Evolutionary conservation across 345 rosid species (phyloP).

Genomic region (Bruguiera sexangula): DNA sequence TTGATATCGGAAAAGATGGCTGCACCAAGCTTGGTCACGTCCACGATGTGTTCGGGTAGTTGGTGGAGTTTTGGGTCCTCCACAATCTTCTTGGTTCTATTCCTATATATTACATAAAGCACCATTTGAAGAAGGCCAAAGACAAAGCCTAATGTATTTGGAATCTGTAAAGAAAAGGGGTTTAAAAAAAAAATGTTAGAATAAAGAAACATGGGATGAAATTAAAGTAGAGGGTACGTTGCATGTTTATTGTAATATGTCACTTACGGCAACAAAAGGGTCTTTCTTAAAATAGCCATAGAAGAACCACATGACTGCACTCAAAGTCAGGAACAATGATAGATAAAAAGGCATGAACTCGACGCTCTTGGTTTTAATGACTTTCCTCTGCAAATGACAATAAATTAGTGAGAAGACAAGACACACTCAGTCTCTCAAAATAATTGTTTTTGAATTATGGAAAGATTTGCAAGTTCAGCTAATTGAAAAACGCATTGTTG

Average conservation of each 20-base stretch:
- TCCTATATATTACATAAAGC: conserved; percentile 67
- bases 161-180: conserved; percentile 42
- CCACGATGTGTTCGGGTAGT: conserved; percentile 30
- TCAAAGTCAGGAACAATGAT: conserved; percentile 72
- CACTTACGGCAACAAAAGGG: conserved; percentile 64
- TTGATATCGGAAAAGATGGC: background rate
- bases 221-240: background rate
- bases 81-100: conserved; percentile 30
- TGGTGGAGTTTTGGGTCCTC: conserved; percentile 45
- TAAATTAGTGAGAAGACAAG: background rate
- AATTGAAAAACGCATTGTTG: background rate
- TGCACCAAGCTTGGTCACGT: conserved; percentile 7
- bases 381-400: conserved; percentile 59
- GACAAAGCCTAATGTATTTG: conserved; percentile 70
- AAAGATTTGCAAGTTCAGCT: background rate
- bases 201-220: background rate
- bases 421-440: too few species aligned
- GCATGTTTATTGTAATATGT: background rate
- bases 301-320: conserved; percentile 90
- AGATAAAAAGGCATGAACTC: conserved; percentile 79
- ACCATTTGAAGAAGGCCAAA: conserved; percentile 73
- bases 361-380: conserved; percentile 71
- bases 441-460: too few species aligned
- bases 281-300: conserved; percentile 69
- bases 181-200: background rate